These are phyloP conservation scores for Zygotorulaspora sp. DNA, from an alignment of 805 yeast genomes.

Conservation along the genomic window DNA sequence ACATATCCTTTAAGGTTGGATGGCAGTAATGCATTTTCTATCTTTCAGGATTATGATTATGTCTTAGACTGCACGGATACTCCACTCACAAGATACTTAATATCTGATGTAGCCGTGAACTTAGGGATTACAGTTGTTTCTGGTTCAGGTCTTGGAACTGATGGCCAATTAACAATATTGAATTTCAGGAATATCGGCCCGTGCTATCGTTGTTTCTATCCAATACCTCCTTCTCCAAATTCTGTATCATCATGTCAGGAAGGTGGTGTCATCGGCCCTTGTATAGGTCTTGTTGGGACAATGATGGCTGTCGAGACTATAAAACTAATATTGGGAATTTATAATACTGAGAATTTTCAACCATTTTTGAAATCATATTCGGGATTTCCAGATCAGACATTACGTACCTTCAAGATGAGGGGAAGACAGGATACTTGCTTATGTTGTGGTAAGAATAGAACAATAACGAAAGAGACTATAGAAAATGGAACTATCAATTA, in stretches of 20 bases:
- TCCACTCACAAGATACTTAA: slow-evolving; percentile 79
- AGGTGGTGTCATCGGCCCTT: slow-evolving; percentile 93
- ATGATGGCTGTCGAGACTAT: slow-evolving; percentile 87
- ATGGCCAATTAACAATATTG: slow-evolving; percentile 80
- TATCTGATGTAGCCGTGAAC: slow-evolving; percentile 77
- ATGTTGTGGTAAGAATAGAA: slow-evolving; percentile 56
- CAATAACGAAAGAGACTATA: slow-evolving; percentile 46
- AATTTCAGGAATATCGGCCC: slow-evolving; percentile 71
- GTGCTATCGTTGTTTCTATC: slow-evolving; percentile 91
- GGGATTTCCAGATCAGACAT: slow-evolving; percentile 60
- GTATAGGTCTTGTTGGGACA: slow-evolving; percentile 87
- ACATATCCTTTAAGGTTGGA: slow-evolving; percentile 51
- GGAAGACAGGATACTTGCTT: slow-evolving; percentile 54
- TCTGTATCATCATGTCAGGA: slow-evolving; percentile 82
- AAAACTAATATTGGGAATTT: slow-evolving; percentile 59
- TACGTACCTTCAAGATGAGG: slow-evolving; percentile 79
- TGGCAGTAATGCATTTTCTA: slow-evolving; percentile 55
- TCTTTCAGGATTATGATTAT: slow-evolving; percentile 63
- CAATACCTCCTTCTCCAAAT: slow-evolving; percentile 82
- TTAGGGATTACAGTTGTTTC: slow-evolving; percentile 71
- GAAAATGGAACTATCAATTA: slow-evolving; percentile 53
- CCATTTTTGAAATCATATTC: slow-evolving; percentile 69
- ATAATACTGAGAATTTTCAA: slow-evolving; percentile 47
- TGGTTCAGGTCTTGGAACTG: slow-evolving; percentile 87
- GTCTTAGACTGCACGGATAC: slow-evolving; percentile 93